Evolutionary conservation across 116 monocot species (phyloP), one percentile per base, ranked within the genome.

Genomic region (Zostera marina): DNA sequence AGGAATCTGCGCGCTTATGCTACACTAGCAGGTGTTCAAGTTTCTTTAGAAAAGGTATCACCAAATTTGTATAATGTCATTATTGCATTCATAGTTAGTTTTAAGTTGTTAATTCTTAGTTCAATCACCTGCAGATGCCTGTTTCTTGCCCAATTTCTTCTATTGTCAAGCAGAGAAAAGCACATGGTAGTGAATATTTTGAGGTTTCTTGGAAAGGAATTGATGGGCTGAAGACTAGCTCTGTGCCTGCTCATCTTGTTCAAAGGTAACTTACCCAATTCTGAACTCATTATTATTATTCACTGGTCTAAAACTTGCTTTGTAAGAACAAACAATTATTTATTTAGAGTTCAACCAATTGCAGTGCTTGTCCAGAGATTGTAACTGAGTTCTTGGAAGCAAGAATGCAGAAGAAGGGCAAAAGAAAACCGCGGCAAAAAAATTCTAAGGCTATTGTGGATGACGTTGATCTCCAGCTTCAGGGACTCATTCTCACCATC

Each of bases 291-390:
- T 17, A 48, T 48, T 48, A 13, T 48, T 17, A 48, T 48, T 48
- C 10, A 48, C 6, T 48, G 17, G 14, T 10, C 5, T 45, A 3
- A 45, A n/a, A n/a, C n/a, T n/a, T n/a, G n/a, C n/a, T n/a, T n/a
- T 14, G 16, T 23, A 54, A 22, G 4, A 54, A 25, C 4, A 25
- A 22, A 8, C 39, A 8, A 19, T 58, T 42, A 4, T 56, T 56
- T 16, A 5, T 58, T 16, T 41, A 15, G 17, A 20, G 38, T 59
- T 59, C 25, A 26, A 59, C 13, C 25, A 26, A 59, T 9, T 66
- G 21, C 76, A 91, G 91, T 75, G 91, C 86, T 10, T 91, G 91
- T 68, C 82, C 85, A 11, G 91, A 85, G 64, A 91, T 59, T 62
- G 73, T 86, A 48, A 40, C 71, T 2, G 82, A 92, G 66, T 92